Evolutionary conservation across 305 asterid genomes (phyloP), one percentile per base, ranked within the genome.

Genomic region (Coffea humblotiana): DNA sequence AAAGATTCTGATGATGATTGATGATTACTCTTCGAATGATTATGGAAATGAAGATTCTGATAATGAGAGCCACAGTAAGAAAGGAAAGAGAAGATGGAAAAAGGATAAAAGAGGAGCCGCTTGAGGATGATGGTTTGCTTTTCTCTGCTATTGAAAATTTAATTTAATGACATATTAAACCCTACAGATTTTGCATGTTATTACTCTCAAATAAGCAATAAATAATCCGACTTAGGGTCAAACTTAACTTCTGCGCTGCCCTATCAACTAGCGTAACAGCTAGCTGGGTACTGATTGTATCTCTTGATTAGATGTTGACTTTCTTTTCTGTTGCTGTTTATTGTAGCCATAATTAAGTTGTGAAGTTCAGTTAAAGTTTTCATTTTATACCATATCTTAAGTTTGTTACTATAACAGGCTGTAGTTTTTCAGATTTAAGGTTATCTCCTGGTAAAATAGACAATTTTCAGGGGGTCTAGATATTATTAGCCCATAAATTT

Each of bases 41-140:
- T 83, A 89, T 81, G 90, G 81, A 81, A 84, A 82, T 75, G 93
- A 81, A 74, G 81, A 71, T 61, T 84, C 84, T 27, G 76, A 78
- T 75, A 83, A 82, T 76, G 77, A 63, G 80, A 72, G 65, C 27
- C 73, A 75, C 60, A 49, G 52, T 37, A 78, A 77, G 72, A 79
- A 76, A 78, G 82, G 88, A 58, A 80, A 45, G 84, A 76, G 64
- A 73, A 78, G 65, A 72, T 40, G 32, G 78, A 80, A 82, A 76
- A 75, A 81, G 81, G 84, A 61, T 65, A 83, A 84, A 75, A 78
- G 78, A 78, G 16, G 63, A 78, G 81, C 48, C 48, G 13, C 76
- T 60, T 23, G 72, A 64, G 48, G 60, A 81, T 68, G 78, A 74
- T 27, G 80, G 43, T 37, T 2, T 37, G 43, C 43, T 37, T 37